Evolutionary conservation across 805 yeast species (phyloP), one percentile per base, ranked within the genome.

Genomic region (Candida glaebosa): DNA sequence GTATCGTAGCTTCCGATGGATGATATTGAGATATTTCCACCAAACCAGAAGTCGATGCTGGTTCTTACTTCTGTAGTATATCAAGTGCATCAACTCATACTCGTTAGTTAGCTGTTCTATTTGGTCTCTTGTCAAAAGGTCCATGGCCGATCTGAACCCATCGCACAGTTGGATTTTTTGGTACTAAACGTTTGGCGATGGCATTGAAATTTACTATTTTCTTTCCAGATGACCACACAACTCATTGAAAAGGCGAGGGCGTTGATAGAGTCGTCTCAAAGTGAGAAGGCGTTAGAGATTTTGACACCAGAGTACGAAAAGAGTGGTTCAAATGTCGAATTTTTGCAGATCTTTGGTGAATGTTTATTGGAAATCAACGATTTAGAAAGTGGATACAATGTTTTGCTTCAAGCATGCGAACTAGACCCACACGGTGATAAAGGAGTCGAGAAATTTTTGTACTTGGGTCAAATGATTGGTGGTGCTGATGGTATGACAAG

Each of bases 391-490:
- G 96, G 96, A 0, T 86, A 82, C 57, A 75, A 78, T 4, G 64
- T 80, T 10, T 68, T 91, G 39, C 60, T 61, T 6, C 63, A 63
- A 34, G 81, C 89, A 2, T 80, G 90, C 44, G 78, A 78, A 46
- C 47, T 83, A 39, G 97, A 90, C 61, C 81, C 84, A 2, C 59
- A 69, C 2, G 96, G 87, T 1, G 47, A 56, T 2, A 51, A 62
- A 34, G 93, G 91, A 1, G 81, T 81, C 17, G 96, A 87, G 56
- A 90, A 89, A 65, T 90, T 86, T 57, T 73, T 93, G 41, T 88
- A 90, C 63, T 67, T 91, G 47, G 99, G 97, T 2, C 99, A 91
- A 66, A 80, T 91, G 39, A 70, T 83, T 19, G 97, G 97, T 33
- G 96, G 95, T 24, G 51, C 48, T 14, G 84, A 80, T 50, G 98